A percentile compares a stretch with the other conserved stretches of the same genome.
phyloP scores from a whole-genome alignment of 1,284 basidiomycete genomes.

The Trichosporon sp. region DNA sequence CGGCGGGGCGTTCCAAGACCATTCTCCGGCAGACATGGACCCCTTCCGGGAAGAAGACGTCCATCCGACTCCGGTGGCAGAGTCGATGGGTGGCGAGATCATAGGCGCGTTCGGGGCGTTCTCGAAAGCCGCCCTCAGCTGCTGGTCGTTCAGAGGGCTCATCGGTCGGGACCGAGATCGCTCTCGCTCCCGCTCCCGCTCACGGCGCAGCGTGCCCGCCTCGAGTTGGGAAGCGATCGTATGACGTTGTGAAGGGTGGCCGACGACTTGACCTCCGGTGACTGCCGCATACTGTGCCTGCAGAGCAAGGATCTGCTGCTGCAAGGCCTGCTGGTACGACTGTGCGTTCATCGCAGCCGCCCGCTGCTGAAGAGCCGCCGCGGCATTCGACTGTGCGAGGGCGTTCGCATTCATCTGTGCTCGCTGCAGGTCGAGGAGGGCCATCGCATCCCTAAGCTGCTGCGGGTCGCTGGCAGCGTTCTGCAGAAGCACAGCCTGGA shows the following conservation, averaged over 20 bases:
- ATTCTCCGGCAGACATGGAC: neutral
- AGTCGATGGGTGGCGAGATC: conserved; percentile 17
- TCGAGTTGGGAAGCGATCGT: conserved; percentile 31
- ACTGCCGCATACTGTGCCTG: conserved; percentile 14
- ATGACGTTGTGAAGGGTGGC: conserved; percentile 17
- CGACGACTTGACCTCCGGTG: conserved; percentile 5
- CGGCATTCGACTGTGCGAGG: conserved; percentile 11
- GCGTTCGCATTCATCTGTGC: conserved; percentile 20
- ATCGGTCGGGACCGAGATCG: conserved; percentile 8
- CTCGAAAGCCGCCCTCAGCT: conserved; percentile 32
- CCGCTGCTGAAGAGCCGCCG: conserved; percentile 18
- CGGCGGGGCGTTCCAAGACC: conserved; percentile 8
- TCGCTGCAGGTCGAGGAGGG: conserved; percentile 28
- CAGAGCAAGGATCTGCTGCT: conserved; percentile 17
- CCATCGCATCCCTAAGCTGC: conserved; percentile 27
- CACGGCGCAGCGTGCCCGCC: conserved; percentile 21
- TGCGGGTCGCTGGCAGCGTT: conserved; percentile 18
- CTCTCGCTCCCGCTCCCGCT: conserved; percentile 20
- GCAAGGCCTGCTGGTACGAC: conserved; percentile 18
- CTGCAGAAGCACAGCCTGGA: conserved; percentile 21
- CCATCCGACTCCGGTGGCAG: conserved; percentile 20
- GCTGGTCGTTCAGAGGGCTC: conserved; percentile 21
- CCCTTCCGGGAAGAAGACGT: conserved; percentile 8
- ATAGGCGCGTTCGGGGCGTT: conserved; percentile 19
- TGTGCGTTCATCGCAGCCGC: conserved; percentile 17